Percentiles rank a stretch among this genome's conserved stretches.
phyloP scores from a whole-genome alignment of 306 rosid species.

The Rosa rugosa region DNA sequence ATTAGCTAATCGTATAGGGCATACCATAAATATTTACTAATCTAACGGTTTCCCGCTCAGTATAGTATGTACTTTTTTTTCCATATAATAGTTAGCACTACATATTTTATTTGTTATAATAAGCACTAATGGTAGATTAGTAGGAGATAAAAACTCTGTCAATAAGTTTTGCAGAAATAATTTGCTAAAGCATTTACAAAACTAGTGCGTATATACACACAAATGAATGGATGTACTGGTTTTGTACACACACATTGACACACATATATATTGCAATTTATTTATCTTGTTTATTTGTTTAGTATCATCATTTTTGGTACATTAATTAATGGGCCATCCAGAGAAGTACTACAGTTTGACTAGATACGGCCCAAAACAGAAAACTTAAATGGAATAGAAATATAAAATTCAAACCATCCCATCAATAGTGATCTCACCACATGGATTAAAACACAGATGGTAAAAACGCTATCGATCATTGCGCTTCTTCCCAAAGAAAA shows the following conservation, averaged over 20 bases:
- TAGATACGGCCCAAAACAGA: slow-evolving; percentile 6
- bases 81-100: neutral
- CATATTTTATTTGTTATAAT: neutral
- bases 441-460: neutral
- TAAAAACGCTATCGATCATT: slow-evolving; percentile 25
- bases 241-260: neutral
- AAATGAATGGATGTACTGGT: neutral
- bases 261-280: neutral
- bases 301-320: neutral
- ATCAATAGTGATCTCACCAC: slow-evolving; percentile 21
- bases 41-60: neutral
- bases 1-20: no score
- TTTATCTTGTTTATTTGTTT: neutral
- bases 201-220: neutral
- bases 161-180: neutral
- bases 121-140: neutral
- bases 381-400: neutral
- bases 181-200: neutral
- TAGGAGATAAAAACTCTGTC: neutral
- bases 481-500: slow-evolving; percentile 34
- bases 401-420: slow-evolving; percentile 12
- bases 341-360: slow-evolving; percentile 11
- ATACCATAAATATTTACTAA: neutral
- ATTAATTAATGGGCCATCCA: slow-evolving; percentile 11
- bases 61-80: no score